Base-by-base conservation (phyloP, 2,329 filamentous ascomycete species). In the Ustilaginoidea virens region DNA sequence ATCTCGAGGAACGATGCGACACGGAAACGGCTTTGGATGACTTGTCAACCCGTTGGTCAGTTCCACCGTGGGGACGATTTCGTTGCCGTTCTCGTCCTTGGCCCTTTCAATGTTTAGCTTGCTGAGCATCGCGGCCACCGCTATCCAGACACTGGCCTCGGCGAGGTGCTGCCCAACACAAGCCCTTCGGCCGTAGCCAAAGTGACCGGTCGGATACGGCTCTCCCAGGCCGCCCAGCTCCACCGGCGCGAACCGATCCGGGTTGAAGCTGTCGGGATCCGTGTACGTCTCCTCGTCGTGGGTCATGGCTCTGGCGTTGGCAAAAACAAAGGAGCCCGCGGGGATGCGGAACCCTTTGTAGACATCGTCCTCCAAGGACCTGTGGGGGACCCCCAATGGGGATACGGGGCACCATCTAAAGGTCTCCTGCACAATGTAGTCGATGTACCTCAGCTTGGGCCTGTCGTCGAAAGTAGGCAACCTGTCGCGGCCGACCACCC, bases 321-420 rank as follows among this genome's bases (percentile, higher is more conserved):
- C 52, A 29, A 53, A 52, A 5, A 62, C 43, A 12, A 56, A 43
- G 5, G 55, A 53, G 3, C 68, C 69, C n/a, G 60, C 61, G 7
- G 66, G 67, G 28, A 74, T 70, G 33, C 60, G 58, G 46, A 67
- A 64, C 19, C 60, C 67, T 13, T 63, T 51, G 40, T 73, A 74
- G 8, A 60, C 50, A 31, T 74, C 69, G 27, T 74, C 68, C 26
- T 61, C 45, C 2, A 63, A 51, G 10, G 63, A 55, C 25, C 51
- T 56, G 42, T 74, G 69, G 2, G 69, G 69, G 20, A 74, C 61
- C 3, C 60, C 63, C 2, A 66, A 43, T 1, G 62, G 60, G 9
- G 53, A 55, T 4, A 65, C 44, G 4, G 61, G 61, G 17, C 46
- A 47, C 51, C 54, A 61, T 14, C 62, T 51, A 21, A 54, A 46